Evolutionary conservation across 805 yeast genomes (phyloP).

Genomic region (Ogataea nakhonphanomensis): DNA sequence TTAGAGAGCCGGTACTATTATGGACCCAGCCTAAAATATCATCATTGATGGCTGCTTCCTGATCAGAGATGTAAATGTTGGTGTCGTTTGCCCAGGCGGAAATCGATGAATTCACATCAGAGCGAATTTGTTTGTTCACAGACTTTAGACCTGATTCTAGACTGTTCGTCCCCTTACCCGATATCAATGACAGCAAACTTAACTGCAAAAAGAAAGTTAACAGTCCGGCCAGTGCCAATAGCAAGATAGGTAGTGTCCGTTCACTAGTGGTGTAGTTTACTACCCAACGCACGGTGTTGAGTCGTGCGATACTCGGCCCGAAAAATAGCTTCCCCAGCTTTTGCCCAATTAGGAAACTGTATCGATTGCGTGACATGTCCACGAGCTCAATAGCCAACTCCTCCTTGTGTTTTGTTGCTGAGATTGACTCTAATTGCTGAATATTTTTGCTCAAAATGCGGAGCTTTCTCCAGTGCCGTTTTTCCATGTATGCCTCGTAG

Average conservation of each 20-base stretch:
- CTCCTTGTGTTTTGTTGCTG: constrained; percentile 4
- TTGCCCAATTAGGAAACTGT: constrained; percentile 17
- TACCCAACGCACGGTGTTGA: constrained; percentile 38
- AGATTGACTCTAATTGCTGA: constrained; percentile 1
- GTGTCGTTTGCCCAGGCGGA: constrained; percentile 52
- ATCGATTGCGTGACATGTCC: constrained; percentile 26
- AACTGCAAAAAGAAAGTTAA: constrained; percentile 53
- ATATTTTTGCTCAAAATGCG: constrained; percentile 18
- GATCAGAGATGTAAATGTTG: constrained; percentile 47
- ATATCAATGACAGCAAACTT: constrained; percentile 35
- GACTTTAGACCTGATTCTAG: constrained; percentile 12
- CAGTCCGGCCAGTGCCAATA: constrained; percentile 57
- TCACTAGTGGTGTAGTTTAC: constrained; percentile 50
- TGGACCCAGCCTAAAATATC: constrained; percentile 66
- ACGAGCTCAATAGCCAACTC: constrained; percentile 26
- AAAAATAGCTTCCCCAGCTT: constrained; percentile 15
- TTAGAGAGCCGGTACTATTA: constrained; percentile 53
- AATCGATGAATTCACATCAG: constrained; percentile 34
- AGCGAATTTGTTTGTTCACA: constrained; percentile 11
- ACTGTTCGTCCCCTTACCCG: constrained; percentile 9
- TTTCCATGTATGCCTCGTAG: constrained; percentile 44
- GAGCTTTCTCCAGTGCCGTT: constrained; percentile 45
- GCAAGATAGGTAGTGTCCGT: constrained; percentile 46
- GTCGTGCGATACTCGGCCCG: constrained; percentile 13
- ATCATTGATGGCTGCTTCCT: constrained; percentile 55